phyloP scores from a whole-genome alignment of 192 early-diverging fungal species.

The Coemansia sp. region DNA sequence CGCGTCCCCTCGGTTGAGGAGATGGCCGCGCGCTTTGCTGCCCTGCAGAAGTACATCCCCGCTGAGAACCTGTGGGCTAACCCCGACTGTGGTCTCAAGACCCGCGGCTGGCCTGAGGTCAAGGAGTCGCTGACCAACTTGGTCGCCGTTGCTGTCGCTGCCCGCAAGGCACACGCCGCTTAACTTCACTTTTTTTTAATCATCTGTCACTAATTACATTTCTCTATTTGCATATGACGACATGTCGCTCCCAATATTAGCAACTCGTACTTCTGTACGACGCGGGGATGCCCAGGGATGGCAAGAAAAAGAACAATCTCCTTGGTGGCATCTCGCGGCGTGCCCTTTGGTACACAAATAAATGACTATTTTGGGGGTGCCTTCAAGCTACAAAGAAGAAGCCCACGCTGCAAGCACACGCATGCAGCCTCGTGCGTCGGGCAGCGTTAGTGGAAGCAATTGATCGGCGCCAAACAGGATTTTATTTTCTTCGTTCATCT shows the following conservation, averaged over 20 bases:
- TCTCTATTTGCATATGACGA: not conserved
- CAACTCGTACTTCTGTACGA: not conserved
- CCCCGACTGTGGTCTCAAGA: constrained; percentile 98
- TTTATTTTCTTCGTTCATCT: not conserved
- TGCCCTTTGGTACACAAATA: not conserved
- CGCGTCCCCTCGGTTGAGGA: constrained; percentile 89
- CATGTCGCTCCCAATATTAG: not conserved
- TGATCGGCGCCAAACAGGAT: not conserved
- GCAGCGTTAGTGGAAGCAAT: not conserved
- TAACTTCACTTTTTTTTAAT: not conserved
- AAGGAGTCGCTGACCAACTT: constrained; percentile 85
- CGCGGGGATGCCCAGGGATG: not conserved
- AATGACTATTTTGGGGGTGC: not conserved
- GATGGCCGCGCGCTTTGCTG: constrained; percentile 80
- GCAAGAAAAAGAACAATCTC: not conserved
- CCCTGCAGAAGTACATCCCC: constrained; percentile 85
- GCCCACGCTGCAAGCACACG: not conserved
- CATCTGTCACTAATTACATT: not conserved
- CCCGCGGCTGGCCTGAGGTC: constrained; percentile 93
- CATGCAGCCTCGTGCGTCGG: not conserved
- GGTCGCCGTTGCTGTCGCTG: constrained; percentile 72
- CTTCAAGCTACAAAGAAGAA: not conserved
- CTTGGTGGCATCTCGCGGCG: too few species aligned
- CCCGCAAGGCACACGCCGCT: constrained; percentile 51
- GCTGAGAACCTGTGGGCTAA: constrained; percentile 88